Evolutionary conservation across 306 rosid genomes (phyloP).

Genomic region (cucumber (Cucumis sativus)): Cucumber_9930_V3 NC_026660.2:23139501-23140000

Average conservation of each 20-base stretch:
- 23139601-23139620: no score
- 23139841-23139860: constrained; percentile 81
- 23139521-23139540: neutral
- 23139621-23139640: no score
- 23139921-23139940: constrained; percentile 91
- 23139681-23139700: no score
- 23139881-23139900: constrained; percentile 78
- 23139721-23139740: no score
- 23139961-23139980: constrained; percentile 5
- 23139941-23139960: constrained; percentile 85
- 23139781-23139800: neutral
- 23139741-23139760: no score
- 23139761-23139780: neutral
- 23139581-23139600: no score
- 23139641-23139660: no score
- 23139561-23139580: no score
- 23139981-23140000: neutral
- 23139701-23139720: no score
- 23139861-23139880: constrained; percentile 66
- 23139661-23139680: no score
- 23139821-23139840: constrained; percentile 8
- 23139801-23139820: neutral
- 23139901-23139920: constrained; percentile 67
- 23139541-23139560: no score
- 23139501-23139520: neutral